Conservation (phyloP, 2,329 filamentous ascomycete species). For the Monosporascus sp. region DNA sequence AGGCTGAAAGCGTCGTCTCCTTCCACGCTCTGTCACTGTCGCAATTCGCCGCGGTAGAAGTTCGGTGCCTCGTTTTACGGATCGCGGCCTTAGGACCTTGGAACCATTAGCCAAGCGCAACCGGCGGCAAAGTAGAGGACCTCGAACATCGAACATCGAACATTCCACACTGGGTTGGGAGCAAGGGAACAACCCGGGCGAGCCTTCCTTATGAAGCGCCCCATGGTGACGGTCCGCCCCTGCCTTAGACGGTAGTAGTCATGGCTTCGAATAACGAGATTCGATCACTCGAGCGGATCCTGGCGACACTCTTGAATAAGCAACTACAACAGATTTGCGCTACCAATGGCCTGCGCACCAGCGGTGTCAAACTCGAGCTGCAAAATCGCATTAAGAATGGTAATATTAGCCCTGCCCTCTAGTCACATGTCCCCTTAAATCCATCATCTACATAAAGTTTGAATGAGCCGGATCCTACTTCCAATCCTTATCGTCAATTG, state of each 20-base stretch:
- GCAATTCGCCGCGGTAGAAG: too few species aligned
- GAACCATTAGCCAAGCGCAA: background rate
- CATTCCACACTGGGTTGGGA: background rate
- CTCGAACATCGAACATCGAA: background rate
- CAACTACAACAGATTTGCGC: slow-evolving; percentile 74
- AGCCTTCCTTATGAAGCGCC: slow-evolving; percentile 23
- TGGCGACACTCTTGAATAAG: slow-evolving; percentile 45
- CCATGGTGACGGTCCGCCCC: slow-evolving; percentile 12
- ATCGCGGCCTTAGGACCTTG: too few species aligned
- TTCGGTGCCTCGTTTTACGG: too few species aligned
- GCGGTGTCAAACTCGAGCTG: slow-evolving; percentile 78
- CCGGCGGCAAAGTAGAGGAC: background rate
- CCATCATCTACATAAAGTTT: background rate
- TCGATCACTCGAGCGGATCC: slow-evolving; percentile 37
- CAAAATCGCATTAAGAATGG: slow-evolving; percentile 72
- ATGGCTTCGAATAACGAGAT: slow-evolving; percentile 34
- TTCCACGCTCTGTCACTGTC: too few species aligned
- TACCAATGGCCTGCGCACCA: slow-evolving; percentile 67
- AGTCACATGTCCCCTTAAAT: too few species aligned
- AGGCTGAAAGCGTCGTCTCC: too few species aligned
- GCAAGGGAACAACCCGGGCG: slow-evolving; percentile 1
- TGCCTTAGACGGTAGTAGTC: slow-evolving; percentile 16
- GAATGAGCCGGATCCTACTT: too few species aligned
- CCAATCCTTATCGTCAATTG: too few species aligned
- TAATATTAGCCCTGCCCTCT: slow-evolving; percentile 31